These are phyloP conservation scores for Juglanconis oblonga DNA, from an alignment of 2,329 filamentous ascomycete genomes.

Conservation along the genomic window DNA sequence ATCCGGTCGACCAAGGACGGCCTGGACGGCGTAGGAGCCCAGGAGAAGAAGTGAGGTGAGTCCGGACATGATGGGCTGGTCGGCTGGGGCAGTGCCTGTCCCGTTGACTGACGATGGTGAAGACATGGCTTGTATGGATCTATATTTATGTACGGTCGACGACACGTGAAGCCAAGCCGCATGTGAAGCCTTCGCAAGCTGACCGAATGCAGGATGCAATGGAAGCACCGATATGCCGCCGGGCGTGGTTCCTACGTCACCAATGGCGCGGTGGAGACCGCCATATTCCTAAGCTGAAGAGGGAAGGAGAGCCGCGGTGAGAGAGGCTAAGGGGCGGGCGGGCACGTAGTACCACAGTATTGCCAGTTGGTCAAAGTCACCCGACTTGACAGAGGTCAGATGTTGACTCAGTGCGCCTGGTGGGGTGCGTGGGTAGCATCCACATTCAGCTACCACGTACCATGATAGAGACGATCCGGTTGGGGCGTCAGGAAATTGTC, in stretches of 20 bases:
- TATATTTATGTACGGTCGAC: not conserved
- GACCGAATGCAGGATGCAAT: constrained; percentile 11
- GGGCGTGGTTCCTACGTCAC: constrained; percentile 2
- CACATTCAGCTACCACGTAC: too few species aligned
- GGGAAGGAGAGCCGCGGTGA: not conserved
- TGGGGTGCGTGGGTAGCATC: too few species aligned
- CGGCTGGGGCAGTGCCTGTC: not conserved
- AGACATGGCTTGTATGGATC: not conserved
- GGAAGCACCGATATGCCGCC: constrained; percentile 27
- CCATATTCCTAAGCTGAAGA: not conserved
- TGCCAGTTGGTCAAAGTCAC: not conserved
- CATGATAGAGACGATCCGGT: too few species aligned
- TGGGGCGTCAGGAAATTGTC: too few species aligned
- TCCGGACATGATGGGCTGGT: constrained; percentile 17
- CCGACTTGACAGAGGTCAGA: too few species aligned
- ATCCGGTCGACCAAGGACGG: constrained; percentile 45
- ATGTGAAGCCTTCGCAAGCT: not conserved
- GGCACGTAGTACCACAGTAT: not conserved
- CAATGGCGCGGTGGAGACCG: constrained; percentile 5
- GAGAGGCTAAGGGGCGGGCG: not conserved
- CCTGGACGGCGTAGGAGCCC: constrained; percentile 49
- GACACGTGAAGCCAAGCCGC: not conserved
- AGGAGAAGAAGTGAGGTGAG: constrained; percentile 48
- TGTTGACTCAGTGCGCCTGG: too few species aligned
- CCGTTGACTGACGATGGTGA: not conserved